These are phyloP conservation scores for Capronia epimyces DNA, from an alignment of 2,329 filamentous ascomycete genomes.

Conservation along the genomic window DNA sequence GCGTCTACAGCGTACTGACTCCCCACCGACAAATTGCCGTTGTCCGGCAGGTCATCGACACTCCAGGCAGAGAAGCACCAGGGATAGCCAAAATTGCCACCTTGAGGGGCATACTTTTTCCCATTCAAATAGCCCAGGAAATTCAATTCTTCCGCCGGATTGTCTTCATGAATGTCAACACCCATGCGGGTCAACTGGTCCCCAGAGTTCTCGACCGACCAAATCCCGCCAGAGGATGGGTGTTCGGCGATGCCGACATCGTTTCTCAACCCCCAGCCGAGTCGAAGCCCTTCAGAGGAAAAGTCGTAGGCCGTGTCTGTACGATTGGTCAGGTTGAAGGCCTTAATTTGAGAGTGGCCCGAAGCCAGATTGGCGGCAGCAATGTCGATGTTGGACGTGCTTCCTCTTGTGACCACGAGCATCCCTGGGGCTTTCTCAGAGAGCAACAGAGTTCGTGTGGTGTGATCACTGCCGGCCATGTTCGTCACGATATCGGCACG, in stretches of 20 bases:
- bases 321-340: slow-evolving; percentile 49
- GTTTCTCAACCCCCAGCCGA: slow-evolving; percentile 67
- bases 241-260: slow-evolving; percentile 61
- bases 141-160: slow-evolving; percentile 70
- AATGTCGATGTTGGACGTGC: slow-evolving; percentile 57
- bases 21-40: slow-evolving; percentile 41
- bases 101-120: slow-evolving; percentile 40
- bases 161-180: slow-evolving; percentile 60
- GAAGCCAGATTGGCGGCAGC: slow-evolving; percentile 47
- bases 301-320: slow-evolving; percentile 41
- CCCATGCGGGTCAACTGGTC: slow-evolving; percentile 57
- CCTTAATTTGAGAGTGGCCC: slow-evolving; percentile 63
- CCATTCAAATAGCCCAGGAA: slow-evolving; percentile 60
- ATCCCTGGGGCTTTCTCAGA: slow-evolving; percentile 51
- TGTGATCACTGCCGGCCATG: slow-evolving; percentile 59
- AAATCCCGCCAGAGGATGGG: slow-evolving; percentile 46
- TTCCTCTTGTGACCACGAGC: slow-evolving; percentile 63
- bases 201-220: slow-evolving; percentile 63
- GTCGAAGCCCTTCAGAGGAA: slow-evolving; percentile 47
- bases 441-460: slow-evolving; percentile 61
- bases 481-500: slow-evolving; percentile 53
- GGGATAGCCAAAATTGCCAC: slow-evolving; percentile 62
- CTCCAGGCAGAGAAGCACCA: slow-evolving; percentile 64
- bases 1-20: slow-evolving; percentile 46
- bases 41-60: slow-evolving; percentile 46